phyloP scores from a whole-genome alignment of 202 grass and related monocot species.

The Musa balbisiana region DNA sequence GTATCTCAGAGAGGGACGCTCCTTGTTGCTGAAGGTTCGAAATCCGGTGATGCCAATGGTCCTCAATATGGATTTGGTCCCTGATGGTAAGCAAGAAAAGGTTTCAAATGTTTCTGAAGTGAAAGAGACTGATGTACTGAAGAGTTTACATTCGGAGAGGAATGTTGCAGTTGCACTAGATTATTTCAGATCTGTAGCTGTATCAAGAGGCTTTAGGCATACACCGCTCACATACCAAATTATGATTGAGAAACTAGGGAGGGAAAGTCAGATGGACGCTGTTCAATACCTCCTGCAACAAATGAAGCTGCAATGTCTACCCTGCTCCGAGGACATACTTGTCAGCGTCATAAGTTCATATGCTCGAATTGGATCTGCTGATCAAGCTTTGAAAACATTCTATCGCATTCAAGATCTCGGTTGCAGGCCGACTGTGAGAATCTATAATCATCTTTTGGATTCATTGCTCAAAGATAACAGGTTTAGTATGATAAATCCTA shows the following conservation, averaged over 20 bases:
- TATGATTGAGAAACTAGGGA: slow-evolving; percentile 25
- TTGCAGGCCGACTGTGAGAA: slow-evolving; percentile 35
- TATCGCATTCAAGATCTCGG: slow-evolving; percentile 63
- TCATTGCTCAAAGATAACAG: slow-evolving; percentile 57
- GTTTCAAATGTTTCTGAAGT: background rate
- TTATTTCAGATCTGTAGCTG: slow-evolving; percentile 14
- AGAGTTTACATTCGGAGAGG: background rate
- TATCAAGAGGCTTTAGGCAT: slow-evolving; percentile 9
- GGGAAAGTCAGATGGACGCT: slow-evolving; percentile 21
- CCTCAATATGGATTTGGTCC: slow-evolving; percentile 6
- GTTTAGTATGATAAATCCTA: slow-evolving; percentile 40
- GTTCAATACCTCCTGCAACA: slow-evolving; percentile 37
- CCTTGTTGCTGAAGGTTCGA: slow-evolving; percentile 17
- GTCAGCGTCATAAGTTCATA: slow-evolving; percentile 34
- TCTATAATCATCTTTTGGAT: slow-evolving; percentile 84
- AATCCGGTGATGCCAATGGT: background rate
- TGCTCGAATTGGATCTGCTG: slow-evolving; percentile 24
- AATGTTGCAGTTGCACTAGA: slow-evolving; percentile 10
- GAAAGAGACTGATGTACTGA: slow-evolving; percentile 18
- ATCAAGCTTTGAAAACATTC: slow-evolving; percentile 68
- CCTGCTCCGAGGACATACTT: slow-evolving; percentile 28
- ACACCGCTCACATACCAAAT: slow-evolving; percentile 1
- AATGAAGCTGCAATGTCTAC: slow-evolving; percentile 32
- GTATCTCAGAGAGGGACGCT: slow-evolving; percentile 23
- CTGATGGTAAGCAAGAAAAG: background rate